Evolutionary conservation across 1,284 basidiomycete genomes (phyloP).

Genomic region (Porodaedalea pini): DNA sequence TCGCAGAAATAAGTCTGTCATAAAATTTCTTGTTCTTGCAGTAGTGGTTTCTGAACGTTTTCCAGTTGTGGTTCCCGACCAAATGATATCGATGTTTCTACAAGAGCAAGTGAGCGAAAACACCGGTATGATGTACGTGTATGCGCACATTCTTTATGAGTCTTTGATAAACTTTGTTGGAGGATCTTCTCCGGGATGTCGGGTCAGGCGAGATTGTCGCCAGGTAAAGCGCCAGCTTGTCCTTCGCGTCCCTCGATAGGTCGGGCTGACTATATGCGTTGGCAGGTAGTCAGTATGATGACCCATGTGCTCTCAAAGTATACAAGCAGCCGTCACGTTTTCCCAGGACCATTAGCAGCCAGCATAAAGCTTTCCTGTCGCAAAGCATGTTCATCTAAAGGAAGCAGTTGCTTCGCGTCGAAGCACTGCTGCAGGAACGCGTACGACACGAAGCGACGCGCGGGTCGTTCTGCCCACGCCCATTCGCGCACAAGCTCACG

Average conservation of each 20-base stretch:
- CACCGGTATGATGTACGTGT: not conserved
- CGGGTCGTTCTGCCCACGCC: slow-evolving; percentile 15
- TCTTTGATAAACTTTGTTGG: slow-evolving; percentile 12
- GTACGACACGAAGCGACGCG: slow-evolving; percentile 12
- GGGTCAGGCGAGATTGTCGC: slow-evolving; percentile 5
- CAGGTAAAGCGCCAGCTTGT: slow-evolving; percentile 16
- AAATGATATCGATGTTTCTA: slow-evolving; percentile 15
- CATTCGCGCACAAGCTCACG: slow-evolving; percentile 7
- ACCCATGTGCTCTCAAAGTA: not conserved
- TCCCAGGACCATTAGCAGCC: too few species aligned
- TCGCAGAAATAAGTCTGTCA: slow-evolving; percentile 12
- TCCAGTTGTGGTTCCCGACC: slow-evolving; percentile 10
- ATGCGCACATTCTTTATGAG: slow-evolving; percentile 15
- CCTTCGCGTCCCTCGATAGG: slow-evolving; percentile 6
- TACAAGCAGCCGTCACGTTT: not conserved
- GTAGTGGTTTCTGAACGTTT: slow-evolving; percentile 16
- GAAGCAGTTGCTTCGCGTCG: not conserved
- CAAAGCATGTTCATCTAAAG: not conserved
- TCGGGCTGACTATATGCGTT: slow-evolving; percentile 12
- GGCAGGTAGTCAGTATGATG: not conserved
- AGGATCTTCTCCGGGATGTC: not conserved
- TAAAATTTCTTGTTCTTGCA: slow-evolving; percentile 19
- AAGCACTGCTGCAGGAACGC: slow-evolving; percentile 7
- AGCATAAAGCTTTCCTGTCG: not conserved
- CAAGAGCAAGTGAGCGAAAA: not conserved